Conservation (phyloP, 257 asterid species). For the Solanum gandarillasii region DNA sequence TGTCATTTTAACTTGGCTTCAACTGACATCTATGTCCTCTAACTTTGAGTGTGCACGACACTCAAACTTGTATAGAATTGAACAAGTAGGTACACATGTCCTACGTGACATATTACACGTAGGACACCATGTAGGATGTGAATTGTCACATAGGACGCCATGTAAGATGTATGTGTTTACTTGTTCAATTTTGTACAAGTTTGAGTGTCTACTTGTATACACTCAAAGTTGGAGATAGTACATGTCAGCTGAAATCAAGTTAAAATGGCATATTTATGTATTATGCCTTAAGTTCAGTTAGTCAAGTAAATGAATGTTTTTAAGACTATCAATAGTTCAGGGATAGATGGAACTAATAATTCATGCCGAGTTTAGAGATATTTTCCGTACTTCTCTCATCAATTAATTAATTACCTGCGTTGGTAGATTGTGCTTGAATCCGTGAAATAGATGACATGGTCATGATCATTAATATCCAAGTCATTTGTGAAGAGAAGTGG, state of each 20-base stretch:
- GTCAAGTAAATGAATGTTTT: neutral
- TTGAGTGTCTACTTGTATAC: neutral
- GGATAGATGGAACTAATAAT: neutral
- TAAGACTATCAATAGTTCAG: neutral
- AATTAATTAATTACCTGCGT: constrained; percentile 28
- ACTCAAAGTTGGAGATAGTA: neutral
- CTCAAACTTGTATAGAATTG: neutral
- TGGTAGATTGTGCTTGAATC: constrained; percentile 45
- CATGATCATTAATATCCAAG: constrained; percentile 54
- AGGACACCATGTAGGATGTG: neutral
- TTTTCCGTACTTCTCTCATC: neutral
- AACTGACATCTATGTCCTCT: neutral
- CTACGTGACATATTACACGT: neutral
- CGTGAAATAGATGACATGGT: constrained; percentile 47
- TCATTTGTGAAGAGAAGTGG: constrained; percentile 50
- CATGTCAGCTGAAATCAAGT: neutral
- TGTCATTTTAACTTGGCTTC: neutral
- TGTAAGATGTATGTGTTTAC: neutral
- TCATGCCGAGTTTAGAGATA: too few relatives aligned
- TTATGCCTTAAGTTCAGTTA: neutral
- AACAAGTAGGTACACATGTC: too few relatives aligned
- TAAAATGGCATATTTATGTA: neutral
- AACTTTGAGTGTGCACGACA: neutral
- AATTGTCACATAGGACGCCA: neutral
- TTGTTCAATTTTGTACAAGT: neutral